Evolutionary conservation across 345 rosid species (phyloP).

Genomic region (Balakata baccata): DNA sequence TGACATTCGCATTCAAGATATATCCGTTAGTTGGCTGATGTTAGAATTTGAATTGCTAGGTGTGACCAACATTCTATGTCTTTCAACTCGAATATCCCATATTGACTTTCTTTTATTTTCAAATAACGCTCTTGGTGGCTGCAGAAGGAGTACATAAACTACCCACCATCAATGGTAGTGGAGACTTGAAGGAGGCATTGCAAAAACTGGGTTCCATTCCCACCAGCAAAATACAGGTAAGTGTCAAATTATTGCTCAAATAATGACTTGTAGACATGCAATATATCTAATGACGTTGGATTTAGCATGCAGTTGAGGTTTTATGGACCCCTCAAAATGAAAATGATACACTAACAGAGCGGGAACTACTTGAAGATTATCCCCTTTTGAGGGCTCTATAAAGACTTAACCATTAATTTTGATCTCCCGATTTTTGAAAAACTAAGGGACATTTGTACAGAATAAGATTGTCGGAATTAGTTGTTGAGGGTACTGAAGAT

Average conservation of each 20-base stretch:
- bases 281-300: conserved; percentile 17
- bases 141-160: conserved; percentile 81
- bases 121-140: conserved; percentile 90
- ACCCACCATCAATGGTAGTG: conserved; percentile 60
- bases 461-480: neutral
- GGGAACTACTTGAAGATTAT: conserved; percentile 82
- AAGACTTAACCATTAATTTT: conserved; percentile 6
- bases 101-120: conserved; percentile 14
- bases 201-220: conserved; percentile 76
- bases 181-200: conserved; percentile 77
- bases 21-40: neutral
- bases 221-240: conserved; percentile 64
- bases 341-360: conserved; percentile 61
- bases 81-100: neutral
- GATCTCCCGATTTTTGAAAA: conserved; percentile 9
- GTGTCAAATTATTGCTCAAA: neutral
- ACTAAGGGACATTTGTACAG: conserved; percentile 33
- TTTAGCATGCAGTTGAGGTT: conserved; percentile 80
- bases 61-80: no score
- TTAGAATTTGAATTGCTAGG: neutral
- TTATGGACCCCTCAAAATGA: conserved; percentile 96
- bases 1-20: neutral
- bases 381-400: conserved; percentile 81
- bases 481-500: neutral
- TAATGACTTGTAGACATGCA: neutral